Base-by-base conservation (phyloP, 2,329 filamentous ascomycete species). In the Coniochaeta sp. region DNA sequence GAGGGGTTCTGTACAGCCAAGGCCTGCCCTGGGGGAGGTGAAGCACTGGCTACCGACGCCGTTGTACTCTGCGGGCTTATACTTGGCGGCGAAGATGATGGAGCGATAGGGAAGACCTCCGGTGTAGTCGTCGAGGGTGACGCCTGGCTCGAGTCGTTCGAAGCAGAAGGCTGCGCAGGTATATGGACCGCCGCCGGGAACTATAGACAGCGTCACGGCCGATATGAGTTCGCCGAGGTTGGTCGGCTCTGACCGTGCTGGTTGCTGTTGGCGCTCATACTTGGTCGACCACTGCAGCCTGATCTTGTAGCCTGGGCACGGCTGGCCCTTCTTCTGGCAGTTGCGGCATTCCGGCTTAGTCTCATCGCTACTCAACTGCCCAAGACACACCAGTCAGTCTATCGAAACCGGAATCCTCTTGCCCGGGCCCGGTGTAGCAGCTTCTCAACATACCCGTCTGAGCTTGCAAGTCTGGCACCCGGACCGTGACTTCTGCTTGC, bases 221-320 rank as follows among this genome's bases (percentile, higher is more conserved):
- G 55, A 57, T 48, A 59, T 57, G 8, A 63, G 59, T 52, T 62
- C 58, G 38, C 35, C 53, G 31, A 63, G 62, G 53, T 63, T 61
- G 3, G 55, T 52, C 3, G 61, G 61, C 8, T 51, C 60, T 9
- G 55, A 27, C 28, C 48, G 53, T 32, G 55, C 51, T 10, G 53
- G 31, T 12, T 51, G 49, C 26, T 33, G 45, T 3, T 54, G 53
- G 20, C 53, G 50, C 33, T 63, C 60, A 53, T 63, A 58, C 31
- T 63, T 63, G 38, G 61, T 62, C 16, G 59, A 61, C 61, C 61
- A 63, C 48, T 61, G 60, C 7, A 63, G 58, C 24, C 58, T 57
- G 28, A 60, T 58, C 42, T 61, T 58, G 38, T 63, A 63, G 46
- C 61, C 61, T 1, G 60, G 60, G 48, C 61, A 63, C 10, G 56